These are phyloP conservation scores for Phylloporus sp. DNA, from an alignment of 768 basidiomycete genomes.

Conservation along the genomic window DNA sequence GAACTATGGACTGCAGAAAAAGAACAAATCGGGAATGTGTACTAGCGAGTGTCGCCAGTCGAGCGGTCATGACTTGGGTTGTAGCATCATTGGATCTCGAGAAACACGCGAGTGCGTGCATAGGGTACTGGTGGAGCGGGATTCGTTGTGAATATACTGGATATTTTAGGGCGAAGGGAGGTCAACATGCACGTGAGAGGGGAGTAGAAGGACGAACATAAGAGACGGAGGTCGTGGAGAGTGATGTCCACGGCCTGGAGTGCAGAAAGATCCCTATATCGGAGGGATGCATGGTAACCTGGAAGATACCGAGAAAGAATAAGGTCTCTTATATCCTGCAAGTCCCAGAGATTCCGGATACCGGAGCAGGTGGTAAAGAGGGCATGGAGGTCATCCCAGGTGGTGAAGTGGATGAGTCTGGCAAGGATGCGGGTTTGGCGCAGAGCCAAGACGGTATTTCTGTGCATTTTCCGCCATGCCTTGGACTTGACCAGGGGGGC, in stretches of 20 bases:
- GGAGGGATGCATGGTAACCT: constrained; percentile 47
- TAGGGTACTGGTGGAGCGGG: constrained; percentile 67
- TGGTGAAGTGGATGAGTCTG: constrained; percentile 27
- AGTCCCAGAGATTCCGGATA: constrained; percentile 33
- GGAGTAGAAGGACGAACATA: constrained; percentile 47
- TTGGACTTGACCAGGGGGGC: constrained; percentile 11
- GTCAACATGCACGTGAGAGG: constrained; percentile 7
- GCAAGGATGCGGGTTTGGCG: constrained; percentile 34
- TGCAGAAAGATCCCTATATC: constrained; percentile 36
- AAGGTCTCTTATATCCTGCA: constrained; percentile 33
- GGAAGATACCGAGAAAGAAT: constrained; percentile 53
- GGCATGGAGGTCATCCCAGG: constrained; percentile 40
- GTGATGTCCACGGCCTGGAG: constrained; percentile 48
- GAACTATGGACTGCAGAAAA: constrained; percentile 66
- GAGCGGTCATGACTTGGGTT: constrained; percentile 22
- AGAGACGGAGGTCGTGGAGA: constrained; percentile 57
- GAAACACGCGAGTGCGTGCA: constrained; percentile 56
- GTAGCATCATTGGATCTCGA: constrained; percentile 36
- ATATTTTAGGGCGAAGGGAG: not conserved
- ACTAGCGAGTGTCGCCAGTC: constrained; percentile 47
- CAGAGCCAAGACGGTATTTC: constrained; percentile 24
- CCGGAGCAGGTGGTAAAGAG: constrained; percentile 35
- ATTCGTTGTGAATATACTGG: constrained; percentile 63
- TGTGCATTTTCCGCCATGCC: constrained; percentile 29
- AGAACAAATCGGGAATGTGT: constrained; percentile 76